Evolutionary conservation across 495 filamentous ascomycete species (phyloP).

Genomic region (Chaetomium fimeti): DNA sequence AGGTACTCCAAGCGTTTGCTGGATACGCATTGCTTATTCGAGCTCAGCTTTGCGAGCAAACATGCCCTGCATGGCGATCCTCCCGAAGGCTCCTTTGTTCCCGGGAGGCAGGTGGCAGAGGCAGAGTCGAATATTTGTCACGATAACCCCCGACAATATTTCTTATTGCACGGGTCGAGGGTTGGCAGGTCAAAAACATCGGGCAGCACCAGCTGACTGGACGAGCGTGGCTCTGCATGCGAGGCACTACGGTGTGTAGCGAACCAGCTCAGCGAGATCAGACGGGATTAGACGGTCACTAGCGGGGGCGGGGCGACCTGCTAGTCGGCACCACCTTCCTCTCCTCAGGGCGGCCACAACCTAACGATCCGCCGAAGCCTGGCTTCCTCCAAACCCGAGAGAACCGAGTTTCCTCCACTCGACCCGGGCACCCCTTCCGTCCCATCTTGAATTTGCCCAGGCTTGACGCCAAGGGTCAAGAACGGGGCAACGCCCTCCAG

Average conservation of each 20-base stretch:
- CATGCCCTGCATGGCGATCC: neutral
- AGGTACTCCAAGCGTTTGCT: neutral
- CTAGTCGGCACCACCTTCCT: neutral
- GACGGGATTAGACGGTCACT: neutral
- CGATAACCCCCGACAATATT: neutral
- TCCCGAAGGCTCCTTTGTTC: neutral
- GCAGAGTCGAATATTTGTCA: neutral
- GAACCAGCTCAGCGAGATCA: neutral
- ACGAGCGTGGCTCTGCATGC: conserved; percentile 6
- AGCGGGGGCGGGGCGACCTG: conserved; percentile 1
- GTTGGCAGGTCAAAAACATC: neutral
- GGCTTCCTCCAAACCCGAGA: conserved; percentile 1
- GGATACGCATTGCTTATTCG: neutral
- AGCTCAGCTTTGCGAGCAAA: neutral
- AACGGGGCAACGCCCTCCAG: conserved; percentile 5
- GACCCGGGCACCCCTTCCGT: neutral
- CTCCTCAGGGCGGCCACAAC: too few relatives aligned
- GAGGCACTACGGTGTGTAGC: neutral
- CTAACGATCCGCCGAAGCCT: neutral
- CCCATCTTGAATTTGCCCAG: neutral
- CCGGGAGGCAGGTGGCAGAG: too few relatives aligned
- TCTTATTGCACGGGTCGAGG: neutral
- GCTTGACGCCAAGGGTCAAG: conserved; percentile 5
- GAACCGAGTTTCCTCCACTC: conserved; percentile 11
- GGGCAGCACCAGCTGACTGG: conserved; percentile 11